These are phyloP conservation scores for Clavispora phyllophila DNA, from an alignment of 805 yeast genomes.

Conservation along the genomic window DNA sequence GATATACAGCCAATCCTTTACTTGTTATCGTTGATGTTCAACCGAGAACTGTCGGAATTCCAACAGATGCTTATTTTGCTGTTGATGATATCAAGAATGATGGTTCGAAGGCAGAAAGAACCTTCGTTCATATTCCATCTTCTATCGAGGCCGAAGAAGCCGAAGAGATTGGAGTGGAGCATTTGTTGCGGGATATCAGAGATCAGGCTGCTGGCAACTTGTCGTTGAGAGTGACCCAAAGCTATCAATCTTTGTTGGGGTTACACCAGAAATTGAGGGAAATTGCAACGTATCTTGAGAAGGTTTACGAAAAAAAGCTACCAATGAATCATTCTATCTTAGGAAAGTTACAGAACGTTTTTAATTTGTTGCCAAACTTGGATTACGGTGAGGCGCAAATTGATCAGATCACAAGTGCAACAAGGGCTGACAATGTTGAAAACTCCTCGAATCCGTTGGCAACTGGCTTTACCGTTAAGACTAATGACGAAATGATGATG, in stretches of 20 bases:
- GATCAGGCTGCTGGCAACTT: slow-evolving; percentile 95
- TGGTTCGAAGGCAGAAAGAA: slow-evolving; percentile 87
- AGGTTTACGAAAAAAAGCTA: slow-evolving; percentile 62
- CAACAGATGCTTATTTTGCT: slow-evolving; percentile 92
- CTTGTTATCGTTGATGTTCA: slow-evolving; percentile 88
- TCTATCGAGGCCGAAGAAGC: slow-evolving; percentile 97
- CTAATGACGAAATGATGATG: slow-evolving; percentile 95
- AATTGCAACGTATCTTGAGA: slow-evolving; percentile 71
- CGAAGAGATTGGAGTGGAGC: slow-evolving; percentile 98
- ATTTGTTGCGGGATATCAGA: slow-evolving; percentile 84
- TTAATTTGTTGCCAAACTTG: slow-evolving; percentile 86
- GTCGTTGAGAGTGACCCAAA: slow-evolving; percentile 82
- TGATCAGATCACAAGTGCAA: slow-evolving; percentile 3
- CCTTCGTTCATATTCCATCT: slow-evolving; percentile 91
- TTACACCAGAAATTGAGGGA: slow-evolving; percentile 73
- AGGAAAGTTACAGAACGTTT: slow-evolving; percentile 91
- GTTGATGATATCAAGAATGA: slow-evolving; percentile 95
- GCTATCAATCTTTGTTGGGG: slow-evolving; percentile 82
- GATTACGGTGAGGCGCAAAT: slow-evolving; percentile 19
- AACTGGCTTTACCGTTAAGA: slow-evolving; percentile 82
- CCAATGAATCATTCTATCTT: slow-evolving; percentile 88
- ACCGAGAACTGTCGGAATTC: slow-evolving; percentile 80
- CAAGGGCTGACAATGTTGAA: slow-evolving; percentile 7
- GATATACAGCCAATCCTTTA: slow-evolving; percentile 75
- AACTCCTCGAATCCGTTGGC: slow-evolving; percentile 50